A percentile compares a stretch with the other conserved stretches of the same genome.
Conservation (phyloP, 768 basidiomycete species). For the Pholiota microspora region DNA sequence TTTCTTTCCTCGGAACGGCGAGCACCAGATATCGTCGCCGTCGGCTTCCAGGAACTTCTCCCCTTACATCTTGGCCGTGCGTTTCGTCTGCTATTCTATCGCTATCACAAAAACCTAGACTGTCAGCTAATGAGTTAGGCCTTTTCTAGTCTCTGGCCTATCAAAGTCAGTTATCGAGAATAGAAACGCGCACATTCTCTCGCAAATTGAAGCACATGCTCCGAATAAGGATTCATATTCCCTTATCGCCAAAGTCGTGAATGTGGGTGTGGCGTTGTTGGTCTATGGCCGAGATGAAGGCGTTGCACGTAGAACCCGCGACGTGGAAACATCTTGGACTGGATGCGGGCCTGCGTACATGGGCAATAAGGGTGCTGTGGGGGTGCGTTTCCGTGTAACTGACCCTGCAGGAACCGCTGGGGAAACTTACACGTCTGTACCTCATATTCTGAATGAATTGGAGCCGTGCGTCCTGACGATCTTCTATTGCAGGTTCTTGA, state of each 20-base stretch:
- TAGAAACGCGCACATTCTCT: slow-evolving; percentile 68
- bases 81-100: slow-evolving; percentile 30
- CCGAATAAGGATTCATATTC: slow-evolving; percentile 74
- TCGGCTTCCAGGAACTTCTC: slow-evolving; percentile 92
- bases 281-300: slow-evolving; percentile 81
- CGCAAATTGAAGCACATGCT: slow-evolving; percentile 69
- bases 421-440: slow-evolving; percentile 81
- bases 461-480: slow-evolving; percentile 1
- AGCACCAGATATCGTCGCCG: slow-evolving; percentile 84
- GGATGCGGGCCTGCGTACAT: slow-evolving; percentile 71
- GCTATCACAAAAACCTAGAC: neutral
- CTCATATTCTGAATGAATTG: neutral
- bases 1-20: slow-evolving; percentile 62
- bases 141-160: slow-evolving; percentile 66
- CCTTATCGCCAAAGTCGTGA: slow-evolving; percentile 75
- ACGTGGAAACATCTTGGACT: slow-evolving; percentile 75
- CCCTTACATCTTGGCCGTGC: slow-evolving; percentile 84
- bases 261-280: slow-evolving; percentile 85
- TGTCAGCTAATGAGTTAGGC: slow-evolving; percentile 4
- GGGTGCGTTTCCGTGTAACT: slow-evolving; percentile 76
- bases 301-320: slow-evolving; percentile 54
- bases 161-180: slow-evolving; percentile 68
- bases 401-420: slow-evolving; percentile 52
- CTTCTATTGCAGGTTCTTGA: slow-evolving; percentile 69
- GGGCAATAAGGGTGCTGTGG: slow-evolving; percentile 97